phyloP scores from a whole-genome alignment of 2,329 filamentous ascomycete species.

The Cordyceps fumosorosea region DNA sequence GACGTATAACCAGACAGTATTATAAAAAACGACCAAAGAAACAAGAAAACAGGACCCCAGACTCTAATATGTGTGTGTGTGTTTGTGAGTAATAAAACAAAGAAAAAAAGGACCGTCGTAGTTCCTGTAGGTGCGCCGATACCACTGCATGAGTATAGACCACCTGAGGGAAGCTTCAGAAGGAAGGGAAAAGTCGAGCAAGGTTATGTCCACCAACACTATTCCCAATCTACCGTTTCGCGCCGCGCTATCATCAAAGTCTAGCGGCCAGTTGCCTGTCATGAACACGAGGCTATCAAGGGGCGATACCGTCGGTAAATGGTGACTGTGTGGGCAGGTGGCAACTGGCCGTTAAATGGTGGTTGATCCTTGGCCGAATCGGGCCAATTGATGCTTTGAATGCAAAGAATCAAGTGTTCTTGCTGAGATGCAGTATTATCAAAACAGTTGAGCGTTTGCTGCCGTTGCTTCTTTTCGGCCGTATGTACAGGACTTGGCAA shows the following conservation, averaged over 20 bases:
- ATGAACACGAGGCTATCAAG: neutral
- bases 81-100: conserved; percentile 12
- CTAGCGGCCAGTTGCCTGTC: neutral
- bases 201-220: conserved; percentile 17
- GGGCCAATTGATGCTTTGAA: conserved; percentile 1
- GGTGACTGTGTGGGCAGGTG: neutral
- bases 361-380: neutral
- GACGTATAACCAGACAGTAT: conserved; percentile 13
- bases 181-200: conserved; percentile 11
- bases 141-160: neutral
- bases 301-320: neutral
- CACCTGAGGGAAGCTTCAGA: neutral
- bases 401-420: conserved; percentile 16
- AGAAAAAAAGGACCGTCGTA: conserved; percentile 23
- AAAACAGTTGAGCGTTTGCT: conserved; percentile 25
- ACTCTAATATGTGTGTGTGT: conserved; percentile 24
- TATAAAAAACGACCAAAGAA: conserved; percentile 20
- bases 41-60: conserved; percentile 21
- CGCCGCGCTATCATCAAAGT: conserved; percentile 13
- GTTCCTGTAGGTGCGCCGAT: conserved; percentile 16
- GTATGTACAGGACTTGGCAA: conserved; percentile 13
- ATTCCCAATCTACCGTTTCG: conserved; percentile 17
- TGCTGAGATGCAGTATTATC: conserved; percentile 43
- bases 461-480: conserved; percentile 7
- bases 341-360: neutral